phyloP scores from a whole-genome alignment of 331 rosid species.

The Acacia pycnantha region DNA sequence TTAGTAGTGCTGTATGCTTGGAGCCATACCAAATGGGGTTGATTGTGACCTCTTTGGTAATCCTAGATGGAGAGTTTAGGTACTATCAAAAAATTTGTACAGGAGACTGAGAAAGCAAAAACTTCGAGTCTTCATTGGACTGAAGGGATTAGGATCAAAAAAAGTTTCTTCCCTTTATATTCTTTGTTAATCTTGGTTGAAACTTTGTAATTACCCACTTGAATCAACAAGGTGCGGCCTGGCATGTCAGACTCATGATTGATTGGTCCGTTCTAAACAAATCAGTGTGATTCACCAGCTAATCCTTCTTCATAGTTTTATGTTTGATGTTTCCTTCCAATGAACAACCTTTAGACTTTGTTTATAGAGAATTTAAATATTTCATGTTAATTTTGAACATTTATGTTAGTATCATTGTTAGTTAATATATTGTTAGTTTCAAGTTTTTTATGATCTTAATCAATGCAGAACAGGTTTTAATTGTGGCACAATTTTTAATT shows the following conservation, averaged over 20 bases:
- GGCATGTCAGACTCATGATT: background rate
- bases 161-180: conserved; percentile 20
- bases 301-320: no score
- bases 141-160: conserved; percentile 24
- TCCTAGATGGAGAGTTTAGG: conserved; percentile 35
- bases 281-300: conserved; percentile 3
- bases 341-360: no score
- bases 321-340: no score
- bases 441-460: no score
- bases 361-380: no score
- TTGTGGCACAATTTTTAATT: no score
- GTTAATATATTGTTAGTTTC: no score
- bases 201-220: conserved; percentile 38
- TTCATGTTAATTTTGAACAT: no score
- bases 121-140: conserved; percentile 26
- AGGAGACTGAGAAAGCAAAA: conserved; percentile 13
- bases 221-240: conserved; percentile 28
- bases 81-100: conserved; percentile 32
- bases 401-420: no score
- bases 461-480: no score
- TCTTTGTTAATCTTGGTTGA: conserved; percentile 22
- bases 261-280: background rate
- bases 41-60: conserved; percentile 18
- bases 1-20: conserved; percentile 36
- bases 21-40: conserved; percentile 22